Evolutionary conservation across 768 basidiomycete species (phyloP).

Genomic region (Saitozyma sp.): DNA sequence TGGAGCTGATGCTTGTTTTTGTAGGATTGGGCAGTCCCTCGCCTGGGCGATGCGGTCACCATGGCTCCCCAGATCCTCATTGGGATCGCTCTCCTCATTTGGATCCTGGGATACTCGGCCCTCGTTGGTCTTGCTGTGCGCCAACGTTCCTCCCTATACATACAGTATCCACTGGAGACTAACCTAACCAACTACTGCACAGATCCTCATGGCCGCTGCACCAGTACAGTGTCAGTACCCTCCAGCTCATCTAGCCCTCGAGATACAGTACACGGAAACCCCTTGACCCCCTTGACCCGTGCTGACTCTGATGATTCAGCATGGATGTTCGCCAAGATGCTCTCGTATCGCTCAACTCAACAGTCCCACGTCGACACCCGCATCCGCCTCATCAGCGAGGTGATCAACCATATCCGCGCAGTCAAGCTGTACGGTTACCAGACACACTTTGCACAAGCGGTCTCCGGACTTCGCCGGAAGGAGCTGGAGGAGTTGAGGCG

Average conservation of each 20-base stretch:
- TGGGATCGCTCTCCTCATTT: slow-evolving; percentile 64
- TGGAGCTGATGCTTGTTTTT: slow-evolving; percentile 47
- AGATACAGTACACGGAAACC: no score
- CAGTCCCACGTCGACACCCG: slow-evolving; percentile 66
- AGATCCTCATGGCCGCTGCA: slow-evolving; percentile 59
- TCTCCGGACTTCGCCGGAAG: slow-evolving; percentile 29
- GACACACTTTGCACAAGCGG: slow-evolving; percentile 36
- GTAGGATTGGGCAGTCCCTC: slow-evolving; percentile 17
- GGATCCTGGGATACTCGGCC: slow-evolving; percentile 69
- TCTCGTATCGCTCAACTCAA: slow-evolving; percentile 27
- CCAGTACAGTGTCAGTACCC: slow-evolving; percentile 57
- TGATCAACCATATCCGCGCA: slow-evolving; percentile 68
- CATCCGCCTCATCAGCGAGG: slow-evolving; percentile 43
- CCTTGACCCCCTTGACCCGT: not conserved
- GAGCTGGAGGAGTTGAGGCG: slow-evolving; percentile 14
- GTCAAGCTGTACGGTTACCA: slow-evolving; percentile 68
- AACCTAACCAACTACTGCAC: slow-evolving; percentile 36
- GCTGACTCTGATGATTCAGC: not conserved
- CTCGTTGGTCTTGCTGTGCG: slow-evolving; percentile 57
- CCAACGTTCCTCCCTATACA: not conserved
- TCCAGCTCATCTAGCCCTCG: no score
- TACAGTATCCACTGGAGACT: not conserved
- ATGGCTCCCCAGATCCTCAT: slow-evolving; percentile 62
- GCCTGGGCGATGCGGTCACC: slow-evolving; percentile 59
- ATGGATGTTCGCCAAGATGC: slow-evolving; percentile 56